Conservation (phyloP, 2,329 filamentous ascomycete species). For the Chrysoporthe deuterocubensis region DNA sequence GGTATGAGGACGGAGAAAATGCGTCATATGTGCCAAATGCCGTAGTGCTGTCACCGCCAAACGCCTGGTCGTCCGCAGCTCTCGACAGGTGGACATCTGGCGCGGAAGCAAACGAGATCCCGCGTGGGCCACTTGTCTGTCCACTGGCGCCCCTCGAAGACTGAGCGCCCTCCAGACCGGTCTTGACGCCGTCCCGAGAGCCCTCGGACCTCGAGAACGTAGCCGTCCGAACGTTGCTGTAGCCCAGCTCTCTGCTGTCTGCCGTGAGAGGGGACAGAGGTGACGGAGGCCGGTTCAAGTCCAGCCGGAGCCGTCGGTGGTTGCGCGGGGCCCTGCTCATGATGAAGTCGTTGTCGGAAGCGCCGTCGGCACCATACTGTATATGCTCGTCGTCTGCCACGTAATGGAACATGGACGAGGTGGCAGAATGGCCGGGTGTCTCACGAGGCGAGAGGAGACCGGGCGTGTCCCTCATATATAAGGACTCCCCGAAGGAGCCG, state of each 20-base stretch:
- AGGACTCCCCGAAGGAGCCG: background rate
- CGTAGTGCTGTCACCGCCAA: constrained; percentile 18
- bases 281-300: constrained; percentile 49
- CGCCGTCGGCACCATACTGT: constrained; percentile 12
- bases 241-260: constrained; percentile 56
- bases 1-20: constrained; percentile 54
- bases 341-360: background rate
- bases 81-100: constrained; percentile 29
- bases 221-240: constrained; percentile 41
- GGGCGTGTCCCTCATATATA: background rate
- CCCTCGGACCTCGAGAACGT: constrained; percentile 32
- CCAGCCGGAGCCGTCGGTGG: constrained; percentile 37
- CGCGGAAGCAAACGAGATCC: constrained; percentile 39
- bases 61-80: constrained; percentile 30
- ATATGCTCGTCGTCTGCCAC: constrained; percentile 20
- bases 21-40: constrained; percentile 30
- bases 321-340: constrained; percentile 17
- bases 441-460: constrained; percentile 24
- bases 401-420: constrained; percentile 23
- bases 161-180: constrained; percentile 28
- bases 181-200: constrained; percentile 26
- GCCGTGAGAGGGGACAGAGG: constrained; percentile 43
- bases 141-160: constrained; percentile 38
- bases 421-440: constrained; percentile 25
- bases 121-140: constrained; percentile 49